Evolutionary conservation across 2,329 filamentous ascomycete genomes (phyloP), one percentile per base, ranked within the genome.

Genomic region (Penicillium hesseltinei): DNA sequence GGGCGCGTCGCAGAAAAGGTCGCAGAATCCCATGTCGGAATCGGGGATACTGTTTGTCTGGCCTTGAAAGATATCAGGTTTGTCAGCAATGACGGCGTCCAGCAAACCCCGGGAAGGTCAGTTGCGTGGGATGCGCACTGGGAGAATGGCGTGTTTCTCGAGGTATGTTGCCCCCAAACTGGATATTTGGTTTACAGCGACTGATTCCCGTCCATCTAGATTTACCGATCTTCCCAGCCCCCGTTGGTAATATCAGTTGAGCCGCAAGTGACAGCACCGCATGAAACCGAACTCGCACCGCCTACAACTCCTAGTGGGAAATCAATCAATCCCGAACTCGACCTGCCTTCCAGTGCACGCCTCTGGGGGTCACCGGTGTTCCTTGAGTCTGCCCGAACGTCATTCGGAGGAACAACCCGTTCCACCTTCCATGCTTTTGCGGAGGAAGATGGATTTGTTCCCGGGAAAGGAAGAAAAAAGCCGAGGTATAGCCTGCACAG

Each of bases 361-460:
- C 83, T 88, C 63, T 94, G 86, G 77, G 80, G 84, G 5, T 95
- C 91, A 3, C 92, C 92, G 0, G 90, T 90, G 0, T 96, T 95
- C 64, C 76, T 91, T 21, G 92, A 89, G 71, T 82, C 88, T 52
- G 82, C 84, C 15, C 81, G 88, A 54, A 77, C 88, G 4, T 92
- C 89, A 0, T 88, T 88, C 55, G 87, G 87, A 1, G 84, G 85
- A 0, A 74, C 88, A 0, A 84, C 88, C 50, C 84, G 89, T 62
- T 81, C 81, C 5, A 81, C 81, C 1, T 82, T 85, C 61, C 87
- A 92, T 65, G 83, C 86, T 4, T 88, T 93, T 51, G 71, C 70
- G 15, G 87, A 90, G 58, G 88, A 89, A 27, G 85, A 89, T 71
- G 84, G 83, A 2, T 81, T 81, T 42, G 77, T 83, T 25, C 81